Evolutionary conservation across 306 rosid species (phyloP), one percentile per base, ranked within the genome.

Genomic region (Glycine soja): DNA sequence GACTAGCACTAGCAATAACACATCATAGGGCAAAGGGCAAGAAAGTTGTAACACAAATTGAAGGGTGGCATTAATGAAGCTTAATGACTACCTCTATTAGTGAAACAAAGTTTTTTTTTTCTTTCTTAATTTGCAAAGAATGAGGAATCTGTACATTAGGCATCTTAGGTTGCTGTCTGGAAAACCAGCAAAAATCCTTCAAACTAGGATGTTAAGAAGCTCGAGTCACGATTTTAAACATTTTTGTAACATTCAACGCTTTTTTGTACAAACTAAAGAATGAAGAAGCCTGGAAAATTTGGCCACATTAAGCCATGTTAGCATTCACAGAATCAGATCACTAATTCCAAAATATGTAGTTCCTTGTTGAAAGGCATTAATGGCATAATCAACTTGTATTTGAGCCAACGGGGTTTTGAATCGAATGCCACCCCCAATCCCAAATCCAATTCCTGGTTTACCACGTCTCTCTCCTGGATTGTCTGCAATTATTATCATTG

Each of bases 371-470:
- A 87, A 87, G 13, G 90, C 90, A 78, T 91, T 91, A 32, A 90
- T 84, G 53, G 86, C 90, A 59, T 57, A 91, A 82, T 91, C 92
- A 72, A 84, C 78, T 54, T 86, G 85, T 68, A 90, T 75, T 61
- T 91, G 91, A 58, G 88, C 90, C 46, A 82, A 75, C 78, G 79
- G 82, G 52, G 92, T 88, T 72, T 87, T 91, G 62, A 90, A 76
- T 63, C 92, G 89, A 78, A 90, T 83, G 66, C 94, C 91, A 78
- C 84, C 87, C 53, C 93, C 97, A 15, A 85, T 72, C 30, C 92
- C 92, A 15, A 82, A 18, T 11, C 97, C 97, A 5, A 83, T 63
- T 83, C 97, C 97, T 42, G 97, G 93, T 79, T 91, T 91, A n/a
- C 92, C 90, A 71, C 83, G 87, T 80, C 96, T 82, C 81, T 56